Evolutionary conservation across 331 rosid genomes (phyloP), one percentile per base, ranked within the genome.

Genomic region (Cucumis variabilis): DNA sequence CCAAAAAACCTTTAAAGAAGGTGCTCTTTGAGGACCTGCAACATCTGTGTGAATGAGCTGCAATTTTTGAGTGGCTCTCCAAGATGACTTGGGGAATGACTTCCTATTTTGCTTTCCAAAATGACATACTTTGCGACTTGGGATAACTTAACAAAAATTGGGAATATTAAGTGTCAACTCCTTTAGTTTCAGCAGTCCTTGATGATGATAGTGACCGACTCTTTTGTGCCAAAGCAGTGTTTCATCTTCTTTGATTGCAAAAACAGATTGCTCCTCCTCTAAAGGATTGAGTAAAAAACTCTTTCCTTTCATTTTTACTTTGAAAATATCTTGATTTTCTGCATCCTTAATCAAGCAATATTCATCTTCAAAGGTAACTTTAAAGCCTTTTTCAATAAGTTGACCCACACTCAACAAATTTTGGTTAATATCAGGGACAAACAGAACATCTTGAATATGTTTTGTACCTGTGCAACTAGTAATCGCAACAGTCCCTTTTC

Each of bases 221-320:
- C 79, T 77, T 30, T 87, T 87, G 85, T 87, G 85, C 85, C 85
- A 87, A 0, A 77, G 11, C 27, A 77, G 5, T 23, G 48, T 77
- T 50, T 7, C 48, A 72, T 17, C 28, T 28, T 72, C 60, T 86
- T 68, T 69, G 13, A 48, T 10, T 5, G 25, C 46, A 10, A 11
- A 85, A 19, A 28, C 28, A 69, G 28, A 15, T 69, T 69, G 80
- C 17, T n/a, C n/a, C n/a, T n/a, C n/a, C n/a, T n/a, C n/a, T n/a
- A n/a, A n/a, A n/a, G n/a, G n/a, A n/a, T n/a, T n/a, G n/a, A n/a
- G n/a, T n/a, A n/a, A n/a, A n/a, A n/a, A n/a, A n/a, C n/a, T n/a
- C n/a, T n/a, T n/a, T n/a, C n/a, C n/a, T n/a, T n/a, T n/a, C n/a
- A n/a, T n/a, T n/a, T n/a, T n/a, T n/a, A n/a, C n/a, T n/a, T n/a